Percentiles rank a stretch among this genome's conserved stretches.
Evolutionary conservation across 805 yeast species (phyloP).

Genomic region (Pichia heedii): DNA sequence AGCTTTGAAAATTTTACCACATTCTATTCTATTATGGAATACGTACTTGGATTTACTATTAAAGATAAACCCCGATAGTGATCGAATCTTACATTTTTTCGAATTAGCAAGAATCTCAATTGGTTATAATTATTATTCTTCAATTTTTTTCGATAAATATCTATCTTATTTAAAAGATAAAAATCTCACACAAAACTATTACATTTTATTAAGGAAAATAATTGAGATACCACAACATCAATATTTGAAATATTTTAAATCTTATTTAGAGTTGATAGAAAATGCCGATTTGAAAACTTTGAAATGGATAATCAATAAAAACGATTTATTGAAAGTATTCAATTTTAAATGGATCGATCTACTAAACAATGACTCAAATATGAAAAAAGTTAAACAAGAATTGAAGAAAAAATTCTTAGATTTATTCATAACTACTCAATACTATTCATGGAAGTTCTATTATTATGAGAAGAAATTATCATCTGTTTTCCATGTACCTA

Average conservation of each 20-base stretch:
- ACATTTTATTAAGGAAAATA: slow-evolving; percentile 36
- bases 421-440: slow-evolving; percentile 47
- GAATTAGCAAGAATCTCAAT: slow-evolving; percentile 40
- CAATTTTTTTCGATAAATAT: slow-evolving; percentile 44
- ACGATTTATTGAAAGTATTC: slow-evolving; percentile 15
- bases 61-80: slow-evolving; percentile 24
- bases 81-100: slow-evolving; percentile 29
- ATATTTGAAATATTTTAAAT: slow-evolving; percentile 38
- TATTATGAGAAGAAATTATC: slow-evolving; percentile 37
- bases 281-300: slow-evolving; percentile 21
- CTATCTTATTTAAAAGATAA: slow-evolving; percentile 32
- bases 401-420: slow-evolving; percentile 43
- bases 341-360: slow-evolving; percentile 20
- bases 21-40: slow-evolving; percentile 44
- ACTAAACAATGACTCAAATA: slow-evolving; percentile 9
- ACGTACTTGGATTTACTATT: slow-evolving; percentile 35
- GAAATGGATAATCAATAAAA: slow-evolving; percentile 18
- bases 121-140: slow-evolving; percentile 44
- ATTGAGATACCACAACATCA: slow-evolving; percentile 51
- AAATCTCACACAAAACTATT: slow-evolving; percentile 25
- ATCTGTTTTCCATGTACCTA: slow-evolving; percentile 31
- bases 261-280: slow-evolving; percentile 30
- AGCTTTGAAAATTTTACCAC: slow-evolving; percentile 33
- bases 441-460: slow-evolving; percentile 39
- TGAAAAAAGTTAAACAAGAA: slow-evolving; percentile 24